Evolutionary conservation across 331 rosid genomes (phyloP).

Genomic region (Saraca asoca): DNA sequence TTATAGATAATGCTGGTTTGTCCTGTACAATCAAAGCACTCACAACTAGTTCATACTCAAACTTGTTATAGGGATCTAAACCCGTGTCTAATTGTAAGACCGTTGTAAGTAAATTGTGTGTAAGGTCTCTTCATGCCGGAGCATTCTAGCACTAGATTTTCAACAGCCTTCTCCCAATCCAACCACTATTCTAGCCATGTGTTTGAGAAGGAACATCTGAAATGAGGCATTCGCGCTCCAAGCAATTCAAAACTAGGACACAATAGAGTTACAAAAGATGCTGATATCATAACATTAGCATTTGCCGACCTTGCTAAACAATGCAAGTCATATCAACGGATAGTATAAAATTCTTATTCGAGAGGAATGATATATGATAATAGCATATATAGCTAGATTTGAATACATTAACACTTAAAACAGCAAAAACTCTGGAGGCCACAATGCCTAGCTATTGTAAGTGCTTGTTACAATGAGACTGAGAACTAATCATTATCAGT

Average conservation of each 20-base stretch:
- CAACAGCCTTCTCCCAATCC: not conserved
- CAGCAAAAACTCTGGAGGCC: conserved; percentile 15
- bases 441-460: not conserved
- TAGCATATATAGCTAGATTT: conserved; percentile 12
- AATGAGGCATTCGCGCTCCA: conserved; percentile 3
- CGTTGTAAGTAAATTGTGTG: too few relatives aligned
- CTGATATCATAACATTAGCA: not conserved
- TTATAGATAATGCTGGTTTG: too few relatives aligned
- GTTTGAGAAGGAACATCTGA: conserved; percentile 14
- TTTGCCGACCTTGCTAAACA: not conserved
- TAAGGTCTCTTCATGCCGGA: too few relatives aligned
- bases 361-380: conserved; percentile 11
- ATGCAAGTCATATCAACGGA: not conserved
- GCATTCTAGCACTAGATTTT: too few relatives aligned
- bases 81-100: too few relatives aligned
- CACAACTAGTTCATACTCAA: too few relatives aligned
- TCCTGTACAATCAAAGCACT: too few relatives aligned
- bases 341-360: conserved; percentile 18
- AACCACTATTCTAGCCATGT: conserved; percentile 1
- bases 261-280: too few relatives aligned
- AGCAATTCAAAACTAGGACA: too few relatives aligned
- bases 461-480: too few relatives aligned
- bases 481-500: too few relatives aligned
- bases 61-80: too few relatives aligned
- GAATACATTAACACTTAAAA: not conserved